Conservation (phyloP, 441 rosid species). For the Brassica balearica region DNA sequence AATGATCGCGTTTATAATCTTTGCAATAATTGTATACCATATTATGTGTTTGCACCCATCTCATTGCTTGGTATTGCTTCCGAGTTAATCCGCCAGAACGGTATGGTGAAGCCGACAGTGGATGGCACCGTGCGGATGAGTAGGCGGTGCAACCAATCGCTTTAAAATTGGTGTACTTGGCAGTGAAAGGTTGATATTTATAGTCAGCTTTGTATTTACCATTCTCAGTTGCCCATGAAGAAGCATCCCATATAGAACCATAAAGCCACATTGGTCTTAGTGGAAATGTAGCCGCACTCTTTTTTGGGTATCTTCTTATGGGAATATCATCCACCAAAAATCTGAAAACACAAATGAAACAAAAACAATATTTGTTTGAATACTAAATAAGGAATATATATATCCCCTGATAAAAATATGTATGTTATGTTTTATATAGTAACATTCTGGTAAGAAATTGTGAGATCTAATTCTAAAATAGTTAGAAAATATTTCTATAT, state of each 20-base stretch:
- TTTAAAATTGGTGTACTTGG: constrained; percentile 72
- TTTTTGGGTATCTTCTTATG: constrained; percentile 87
- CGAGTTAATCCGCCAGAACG: constrained; percentile 73
- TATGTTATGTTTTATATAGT: not conserved
- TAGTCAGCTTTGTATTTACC: constrained; percentile 96
- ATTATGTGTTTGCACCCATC: constrained; percentile 75
- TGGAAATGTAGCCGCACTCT: constrained; percentile 80
- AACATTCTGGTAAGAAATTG: constrained; percentile 10
- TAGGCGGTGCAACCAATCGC: constrained; percentile 86
- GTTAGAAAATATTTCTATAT: not conserved
- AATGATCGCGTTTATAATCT: constrained; percentile 79
- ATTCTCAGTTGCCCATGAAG: constrained; percentile 95
- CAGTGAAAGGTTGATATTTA: constrained; percentile 88
- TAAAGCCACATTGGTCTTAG: constrained; percentile 96
- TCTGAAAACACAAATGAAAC: constrained; percentile 46
- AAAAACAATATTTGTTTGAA: not conserved
- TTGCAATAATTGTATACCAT: constrained; percentile 80
- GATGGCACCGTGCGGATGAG: constrained; percentile 61
- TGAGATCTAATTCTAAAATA: not conserved
- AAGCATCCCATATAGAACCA: constrained; percentile 98
- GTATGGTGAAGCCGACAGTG: constrained; percentile 71
- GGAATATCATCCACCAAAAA: constrained; percentile 95
- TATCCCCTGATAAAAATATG: not conserved
- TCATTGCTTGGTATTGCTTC: constrained; percentile 74
- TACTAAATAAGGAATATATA: not conserved